Base-by-base conservation (phyloP, 768 basidiomycete genomes). In the Kwoniella mangroviensis region DNA sequence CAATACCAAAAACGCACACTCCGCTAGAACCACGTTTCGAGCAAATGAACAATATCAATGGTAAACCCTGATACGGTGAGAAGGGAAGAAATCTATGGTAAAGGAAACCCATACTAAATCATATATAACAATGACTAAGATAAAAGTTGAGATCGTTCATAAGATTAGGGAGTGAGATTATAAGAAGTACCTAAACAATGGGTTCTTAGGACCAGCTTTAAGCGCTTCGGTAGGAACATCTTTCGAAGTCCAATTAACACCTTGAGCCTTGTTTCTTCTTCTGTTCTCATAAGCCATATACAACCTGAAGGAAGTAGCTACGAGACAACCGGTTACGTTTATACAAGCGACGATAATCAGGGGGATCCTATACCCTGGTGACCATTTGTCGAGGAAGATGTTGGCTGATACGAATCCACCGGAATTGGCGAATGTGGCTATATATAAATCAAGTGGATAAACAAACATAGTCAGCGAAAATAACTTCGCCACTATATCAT, bases 161-260 rank as follows among this genome's bases (percentile, higher is more conserved):
- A 15, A 19, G 45, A 17, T 49, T 34, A 7, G 34, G 34, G 15
- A 49, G 13, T 6, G 45, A 49, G 45, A 49, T 45, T 67, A 68
- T 28, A 54, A 72, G 63, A 78, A 78, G 55, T 73, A 64, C n/a
- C 76, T 54, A 68, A 71, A 78, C 43, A 45, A 62, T 3, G 72
- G 76, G 67, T 73, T 68, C 19, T 52, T 51, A 2, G 74, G 74
- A 2, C 76, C 76, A 34, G 65, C 67, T 4, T 62, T 26, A 7
- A 78, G 59, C 3, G 72, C 76, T 22, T 61, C 65, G 34, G 76
- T 78, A 0, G 76, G 76, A n/a, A 78, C 76, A 61, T 78, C 76
- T 43, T 69, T 69, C 12, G 65, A 62, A 22, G 67, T 64, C 72
- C 72, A 75, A 55, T 75, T 72, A 41, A 78, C 76, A 19, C 76